Percentiles rank a stretch among this genome's conserved stretches.
phyloP scores from a whole-genome alignment of 495 filamentous ascomycete genomes.

The Aspergillus cavernicola region DNA sequence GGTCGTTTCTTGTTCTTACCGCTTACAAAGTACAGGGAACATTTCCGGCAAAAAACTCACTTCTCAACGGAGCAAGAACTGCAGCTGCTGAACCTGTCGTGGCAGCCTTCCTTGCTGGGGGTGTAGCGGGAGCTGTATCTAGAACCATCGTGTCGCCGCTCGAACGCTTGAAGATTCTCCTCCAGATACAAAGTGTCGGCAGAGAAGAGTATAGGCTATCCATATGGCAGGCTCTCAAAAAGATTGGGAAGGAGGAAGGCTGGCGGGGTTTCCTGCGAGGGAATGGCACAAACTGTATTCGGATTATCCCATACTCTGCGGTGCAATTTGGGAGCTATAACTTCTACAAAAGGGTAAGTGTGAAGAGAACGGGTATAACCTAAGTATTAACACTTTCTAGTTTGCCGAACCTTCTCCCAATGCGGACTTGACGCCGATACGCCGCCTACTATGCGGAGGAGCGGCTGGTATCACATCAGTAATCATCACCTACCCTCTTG shows the following conservation, averaged over 20 bases:
- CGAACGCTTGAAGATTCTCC: conserved; percentile 93
- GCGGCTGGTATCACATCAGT: conserved; percentile 93
- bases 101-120: conserved; percentile 93
- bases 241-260: conserved; percentile 96
- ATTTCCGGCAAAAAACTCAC: conserved; percentile 8
- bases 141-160: conserved; percentile 94
- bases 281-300: conserved; percentile 96
- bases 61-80: conserved; percentile 19
- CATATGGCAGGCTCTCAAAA: conserved; percentile 79
- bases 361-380: background rate
- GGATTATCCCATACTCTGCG: conserved; percentile 95
- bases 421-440: conserved; percentile 60
- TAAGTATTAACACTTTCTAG: conserved; percentile 30
- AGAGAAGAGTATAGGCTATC: conserved; percentile 87
- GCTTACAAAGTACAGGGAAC: conserved; percentile 15
- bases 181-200: conserved; percentile 91
- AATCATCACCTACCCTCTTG: conserved; percentile 74
- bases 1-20: background rate
- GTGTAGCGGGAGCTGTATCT: conserved; percentile 93
- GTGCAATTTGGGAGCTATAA: conserved; percentile 98
- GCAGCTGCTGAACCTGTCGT: conserved; percentile 64
- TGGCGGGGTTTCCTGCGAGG: conserved; percentile 95
- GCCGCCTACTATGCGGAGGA: conserved; percentile 79
- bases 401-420: conserved; percentile 72
- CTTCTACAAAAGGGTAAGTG: conserved; percentile 85